Evolutionary conservation across 352 stramenopile genomes (phyloP), one percentile per base, ranked within the genome.

Genomic region (Phytophthora agathidicida): DNA sequence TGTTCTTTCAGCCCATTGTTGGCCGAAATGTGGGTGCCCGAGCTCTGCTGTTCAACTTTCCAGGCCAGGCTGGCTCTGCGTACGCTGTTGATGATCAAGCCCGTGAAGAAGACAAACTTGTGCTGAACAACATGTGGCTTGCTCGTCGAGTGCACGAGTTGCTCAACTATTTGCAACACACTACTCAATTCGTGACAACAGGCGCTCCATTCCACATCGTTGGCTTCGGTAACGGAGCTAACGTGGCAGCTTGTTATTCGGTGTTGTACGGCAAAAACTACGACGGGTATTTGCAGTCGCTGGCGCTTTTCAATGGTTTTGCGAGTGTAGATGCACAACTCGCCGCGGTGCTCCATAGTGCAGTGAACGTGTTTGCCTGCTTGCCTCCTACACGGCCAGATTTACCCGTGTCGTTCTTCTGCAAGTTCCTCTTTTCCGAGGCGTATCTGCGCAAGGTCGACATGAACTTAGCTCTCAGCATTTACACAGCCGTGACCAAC

Each of bases 401-500:
- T 59, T 67, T 97, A 14, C 86, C 91, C 1, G 78, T 97, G 27
- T 84, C 85, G 5, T 97, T 96, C 63, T 96, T 96, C 57, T 68
- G 57, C 59, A 90, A 96, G 26, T 98, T 96, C 50, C 74, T 98
- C n/a, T 98, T 98, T 56, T 96, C 86, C 3, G 90, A 97, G 22
- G 82, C 55, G 16, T 98, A 98, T 50, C 56, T 98, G 14, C 39
- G 67, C 11, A 80, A 90, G 42, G 75, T 98, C 3, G 89, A 96
- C 32, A 67, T 80, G 35, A 94, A 96, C 24, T 68, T 98, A 1
- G 93, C 90, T 2, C 72, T 98, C 2, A 97, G 94, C 42, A 96
- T 98, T 17, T 97, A 97, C 71, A 97, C 90, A 9, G 93, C 93
- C 0, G 90, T 98, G 20, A 94, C 85, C 1, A 98, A 98, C 47